These are phyloP conservation scores for Penicillium angulare DNA, from an alignment of 495 filamentous ascomycete species.

Conservation along the genomic window DNA sequence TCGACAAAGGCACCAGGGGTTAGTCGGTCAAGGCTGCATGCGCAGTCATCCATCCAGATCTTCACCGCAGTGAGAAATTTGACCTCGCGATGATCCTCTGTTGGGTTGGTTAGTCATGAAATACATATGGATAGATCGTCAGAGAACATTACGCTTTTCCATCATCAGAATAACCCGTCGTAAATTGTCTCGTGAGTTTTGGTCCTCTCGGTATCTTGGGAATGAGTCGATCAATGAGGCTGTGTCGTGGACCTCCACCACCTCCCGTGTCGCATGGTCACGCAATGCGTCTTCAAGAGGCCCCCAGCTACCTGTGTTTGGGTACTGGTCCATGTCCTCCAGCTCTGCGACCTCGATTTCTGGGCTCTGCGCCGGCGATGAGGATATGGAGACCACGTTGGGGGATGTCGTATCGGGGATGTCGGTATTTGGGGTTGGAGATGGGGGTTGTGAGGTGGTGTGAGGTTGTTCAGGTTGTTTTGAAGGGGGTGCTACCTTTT, in stretches of 20 bases:
- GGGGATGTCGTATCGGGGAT: slow-evolving; percentile 21
- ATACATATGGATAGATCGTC: too few relatives aligned
- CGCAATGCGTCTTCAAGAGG: slow-evolving; percentile 36
- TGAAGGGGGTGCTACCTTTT: slow-evolving; percentile 8
- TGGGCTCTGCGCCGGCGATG: slow-evolving; percentile 50
- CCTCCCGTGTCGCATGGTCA: slow-evolving; percentile 27
- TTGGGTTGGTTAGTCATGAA: slow-evolving; percentile 7
- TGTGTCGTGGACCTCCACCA: slow-evolving; percentile 36
- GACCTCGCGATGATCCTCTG: slow-evolving; percentile 31
- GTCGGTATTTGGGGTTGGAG: slow-evolving; percentile 7
- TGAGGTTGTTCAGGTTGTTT: background rate
- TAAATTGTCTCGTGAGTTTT: slow-evolving; percentile 37
- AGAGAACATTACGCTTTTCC: slow-evolving; percentile 42
- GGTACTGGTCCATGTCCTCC: slow-evolving; percentile 53
- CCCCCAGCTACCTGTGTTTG: slow-evolving; percentile 44
- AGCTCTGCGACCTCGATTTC: slow-evolving; percentile 56
- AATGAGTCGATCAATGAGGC: slow-evolving; percentile 33
- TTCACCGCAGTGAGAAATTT: slow-evolving; percentile 27
- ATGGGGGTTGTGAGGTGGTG: slow-evolving; percentile 8
- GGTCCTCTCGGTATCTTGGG: slow-evolving; percentile 27
- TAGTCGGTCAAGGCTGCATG: slow-evolving; percentile 28
- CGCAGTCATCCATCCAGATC: slow-evolving; percentile 35
- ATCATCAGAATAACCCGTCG: slow-evolving; percentile 34
- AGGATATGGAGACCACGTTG: slow-evolving; percentile 45
- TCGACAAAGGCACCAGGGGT: slow-evolving; percentile 29